These are phyloP conservation scores for Mortierella hygrophila DNA, from an alignment of 192 early-diverging fungal genomes.

Conservation along the genomic window DNA sequence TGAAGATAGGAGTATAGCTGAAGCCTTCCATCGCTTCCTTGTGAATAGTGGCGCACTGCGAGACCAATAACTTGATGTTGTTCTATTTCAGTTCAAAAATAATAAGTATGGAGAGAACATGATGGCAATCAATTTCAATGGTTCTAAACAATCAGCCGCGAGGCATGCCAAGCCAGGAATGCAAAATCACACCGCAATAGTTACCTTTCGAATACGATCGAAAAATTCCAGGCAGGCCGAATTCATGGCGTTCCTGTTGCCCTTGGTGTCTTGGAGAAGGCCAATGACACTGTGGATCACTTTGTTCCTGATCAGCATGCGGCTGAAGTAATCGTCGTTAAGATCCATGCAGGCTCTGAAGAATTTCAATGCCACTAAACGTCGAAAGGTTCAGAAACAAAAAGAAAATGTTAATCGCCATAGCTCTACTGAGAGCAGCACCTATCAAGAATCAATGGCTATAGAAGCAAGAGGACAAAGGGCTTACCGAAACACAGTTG, in stretches of 20 bases:
- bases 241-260: conserved; percentile 82
- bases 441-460: not conserved
- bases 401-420: not conserved
- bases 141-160: not conserved
- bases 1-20: not conserved
- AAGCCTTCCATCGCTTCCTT: not conserved
- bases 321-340: conserved; percentile 83
- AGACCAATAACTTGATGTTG: conserved; percentile 73
- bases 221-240: conserved; percentile 91
- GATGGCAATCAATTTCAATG: not conserved
- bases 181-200: not conserved
- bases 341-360: conserved; percentile 78
- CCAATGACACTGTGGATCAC: conserved; percentile 75
- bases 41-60: conserved; percentile 64
- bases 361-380: conserved; percentile 79
- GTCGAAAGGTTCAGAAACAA: not conserved
- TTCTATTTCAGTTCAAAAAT: conserved; percentile 35
- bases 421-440: too few species aligned
- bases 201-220: conserved; percentile 76
- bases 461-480: not conserved
- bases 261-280: conserved; percentile 67
- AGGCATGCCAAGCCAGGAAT: not conserved
- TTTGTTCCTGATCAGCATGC: conserved; percentile 75
- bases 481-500: not conserved
- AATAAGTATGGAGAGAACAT: not conserved